Conservation (phyloP, 108 stramenopile species). For the Aureococcus anophagefferens region DNA sequence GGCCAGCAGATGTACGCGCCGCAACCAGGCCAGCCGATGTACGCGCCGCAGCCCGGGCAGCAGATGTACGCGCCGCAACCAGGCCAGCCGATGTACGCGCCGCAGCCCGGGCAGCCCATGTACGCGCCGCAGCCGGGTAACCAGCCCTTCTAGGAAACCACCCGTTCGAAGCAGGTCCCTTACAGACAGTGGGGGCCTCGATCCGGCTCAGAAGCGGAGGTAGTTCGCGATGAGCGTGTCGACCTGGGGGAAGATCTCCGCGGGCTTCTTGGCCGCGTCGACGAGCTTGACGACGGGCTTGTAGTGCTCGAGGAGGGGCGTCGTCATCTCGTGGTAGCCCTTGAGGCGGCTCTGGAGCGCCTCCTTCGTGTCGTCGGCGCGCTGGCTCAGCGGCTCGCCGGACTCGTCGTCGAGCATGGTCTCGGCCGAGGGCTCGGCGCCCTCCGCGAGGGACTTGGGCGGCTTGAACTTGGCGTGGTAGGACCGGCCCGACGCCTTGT, state of each 20-base stretch:
- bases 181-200: too few relatives aligned
- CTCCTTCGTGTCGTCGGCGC: conserved; percentile 90
- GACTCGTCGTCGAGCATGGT: conserved; percentile 77
- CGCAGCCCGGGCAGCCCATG: too few relatives aligned
- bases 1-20: too few relatives aligned
- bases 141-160: too few relatives aligned
- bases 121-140: too few relatives aligned
- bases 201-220: too few relatives aligned
- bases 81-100: too few relatives aligned
- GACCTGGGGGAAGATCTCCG: not conserved
- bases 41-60: too few relatives aligned
- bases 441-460: conserved; percentile 31
- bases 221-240: not conserved
- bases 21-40: too few relatives aligned
- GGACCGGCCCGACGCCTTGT: conserved; percentile 76
- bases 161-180: too few relatives aligned
- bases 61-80: too few relatives aligned
- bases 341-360: conserved; percentile 67
- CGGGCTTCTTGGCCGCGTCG: not conserved
- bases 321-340: conserved; percentile 72
- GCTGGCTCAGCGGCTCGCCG: conserved; percentile 78
- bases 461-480: conserved; percentile 56
- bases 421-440: conserved; percentile 79
- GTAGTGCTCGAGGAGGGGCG: conserved; percentile 79
- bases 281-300: conserved; percentile 7